Base-by-base conservation (phyloP, 2,329 filamentous ascomycete species). In the Chaetomium globosum region DNA sequence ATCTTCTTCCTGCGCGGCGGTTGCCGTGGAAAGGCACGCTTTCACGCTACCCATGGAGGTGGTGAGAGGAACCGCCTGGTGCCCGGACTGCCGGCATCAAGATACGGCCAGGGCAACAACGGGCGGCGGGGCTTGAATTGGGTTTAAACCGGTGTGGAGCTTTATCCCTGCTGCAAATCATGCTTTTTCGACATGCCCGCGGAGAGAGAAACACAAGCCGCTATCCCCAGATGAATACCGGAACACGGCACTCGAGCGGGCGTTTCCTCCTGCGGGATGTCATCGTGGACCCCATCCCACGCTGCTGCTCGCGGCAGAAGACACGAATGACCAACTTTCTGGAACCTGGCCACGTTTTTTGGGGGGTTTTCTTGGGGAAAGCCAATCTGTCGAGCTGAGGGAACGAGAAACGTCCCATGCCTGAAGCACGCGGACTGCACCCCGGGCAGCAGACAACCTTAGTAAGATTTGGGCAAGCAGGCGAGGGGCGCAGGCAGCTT, bases 111-210 rank as follows among this genome's bases (percentile, higher is more conserved):
- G 33, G 16, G 33, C 19, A 51, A n/a, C 13, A 21, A 36, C 30
- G 16, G 52, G 23, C 33, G 16, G 51, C 36, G 61, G 36, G 59
- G 58, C 56, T 36, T 65, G 63, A 61, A 64, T 66, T 66, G 67
- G 65, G 65, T 64, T 69, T 63, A 57, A 54, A 64, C 66, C 66
- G 58, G 36, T 60, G 59, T 60, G 60, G 58, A 53, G 19, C 66
- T 67, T 61, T 39, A 69, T 68, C 70, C 69, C 67, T 71, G 69
- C 65, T 64, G 69, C 69, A 65, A 67, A 71, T 71, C 70, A 70
- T 71, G 65, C 46, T 64, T 62, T 62, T 62, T 55, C 21, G 51
- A 59, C 49, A 4, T 39, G 43, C 46, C 56, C 53, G 59, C 58
- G 6, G 48, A 53, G 19, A 53, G 49, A 43, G 49, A 59, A 52